Base-by-base conservation (phyloP, 805 yeast species). In the Metschnikowia cubensis region DNA sequence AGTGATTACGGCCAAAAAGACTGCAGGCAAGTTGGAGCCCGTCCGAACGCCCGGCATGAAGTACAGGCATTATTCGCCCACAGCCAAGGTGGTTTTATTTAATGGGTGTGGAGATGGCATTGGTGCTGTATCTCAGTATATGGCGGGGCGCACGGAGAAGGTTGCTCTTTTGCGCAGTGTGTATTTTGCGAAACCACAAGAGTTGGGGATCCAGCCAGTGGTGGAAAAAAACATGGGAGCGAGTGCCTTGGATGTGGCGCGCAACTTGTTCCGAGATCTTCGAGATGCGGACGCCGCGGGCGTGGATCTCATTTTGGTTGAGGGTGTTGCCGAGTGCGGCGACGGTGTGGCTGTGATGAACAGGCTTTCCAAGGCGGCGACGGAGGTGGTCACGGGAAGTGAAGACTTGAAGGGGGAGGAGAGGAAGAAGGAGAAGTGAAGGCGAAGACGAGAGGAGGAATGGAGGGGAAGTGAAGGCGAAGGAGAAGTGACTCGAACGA, bases 41-140 rank as follows among this genome's bases (percentile, higher is more conserved):
- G 95, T 87, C 0, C 79, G 87, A 58, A 94, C 99, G 0, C 99
- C 99, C 0, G 99, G 99, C 0, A 94, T 94, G 99, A 94, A 94
- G 63, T 94, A 94, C 65, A 83, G 87, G 58, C 99, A 94, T 66
- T 94, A 94, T 65, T 87, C 97, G 0, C 99, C 99, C 3, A 77
- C 78, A 1, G 96, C 97, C 0, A 82, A 79, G 51, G 98, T 94
- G 3, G 71, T 86, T 0, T 66, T 91, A 4, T 81, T 89, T 54
- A 67, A 73, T 21, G 76, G 81, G 22, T 72, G 81, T 43, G 74
- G 72, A 0, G 73, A 79, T 49, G 79, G 83, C 0, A 56, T 50
- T 2, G 44, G 51, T 1, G 75, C 70, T 1, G 57, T 80, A 4
- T 42, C 61, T 14, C 49, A 57, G 3, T 71, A 64, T 46, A 45